A percentile compares a stretch with the other conserved stretches of the same genome.
Conservation (phyloP, 192 early-diverging fungal species). For the Jimgerdemannia flammicorona region DNA sequence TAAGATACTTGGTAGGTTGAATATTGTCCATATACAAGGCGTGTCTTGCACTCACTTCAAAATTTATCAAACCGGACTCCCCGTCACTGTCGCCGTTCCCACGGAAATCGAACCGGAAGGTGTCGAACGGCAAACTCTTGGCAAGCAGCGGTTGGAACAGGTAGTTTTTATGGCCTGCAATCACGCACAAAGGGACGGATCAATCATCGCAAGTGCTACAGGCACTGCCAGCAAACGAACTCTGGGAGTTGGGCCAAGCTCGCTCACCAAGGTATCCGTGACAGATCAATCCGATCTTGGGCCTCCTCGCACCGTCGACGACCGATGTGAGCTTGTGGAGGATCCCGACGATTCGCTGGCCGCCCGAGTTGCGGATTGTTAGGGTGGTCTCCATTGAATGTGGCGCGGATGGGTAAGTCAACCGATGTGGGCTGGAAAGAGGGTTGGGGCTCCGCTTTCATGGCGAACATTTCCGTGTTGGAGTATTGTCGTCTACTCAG, state of each 20-base stretch:
- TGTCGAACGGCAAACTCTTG: conserved; percentile 24
- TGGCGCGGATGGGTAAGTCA: no score
- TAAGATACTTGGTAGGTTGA: no score
- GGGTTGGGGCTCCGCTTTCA: no score
- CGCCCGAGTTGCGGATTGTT: not conserved
- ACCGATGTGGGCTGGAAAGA: no score
- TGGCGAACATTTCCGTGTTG: no score
- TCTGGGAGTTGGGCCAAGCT: not conserved
- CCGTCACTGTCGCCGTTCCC: conserved; percentile 34
- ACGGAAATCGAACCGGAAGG: conserved; percentile 35
- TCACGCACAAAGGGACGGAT: not conserved
- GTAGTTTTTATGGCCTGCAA: conserved; percentile 33
- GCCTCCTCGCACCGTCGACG: not conserved
- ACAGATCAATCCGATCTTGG: not conserved
- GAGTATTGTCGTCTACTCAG: no score
- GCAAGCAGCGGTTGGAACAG: conserved; percentile 30
- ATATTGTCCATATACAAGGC: not conserved
- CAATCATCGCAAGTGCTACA: not conserved
- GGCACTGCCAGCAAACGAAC: not conserved
- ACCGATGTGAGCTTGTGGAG: not conserved
- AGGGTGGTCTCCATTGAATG: not conserved
- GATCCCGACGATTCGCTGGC: not conserved
- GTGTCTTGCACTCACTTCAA: conserved; percentile 9
- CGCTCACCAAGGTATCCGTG: not conserved
- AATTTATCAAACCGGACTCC: conserved; percentile 17